A percentile compares a stretch with the other conserved stretches of the same genome.
Conservation (phyloP, 2,329 filamentous ascomycete species). For the Colletotrichum tabaci region DNA sequence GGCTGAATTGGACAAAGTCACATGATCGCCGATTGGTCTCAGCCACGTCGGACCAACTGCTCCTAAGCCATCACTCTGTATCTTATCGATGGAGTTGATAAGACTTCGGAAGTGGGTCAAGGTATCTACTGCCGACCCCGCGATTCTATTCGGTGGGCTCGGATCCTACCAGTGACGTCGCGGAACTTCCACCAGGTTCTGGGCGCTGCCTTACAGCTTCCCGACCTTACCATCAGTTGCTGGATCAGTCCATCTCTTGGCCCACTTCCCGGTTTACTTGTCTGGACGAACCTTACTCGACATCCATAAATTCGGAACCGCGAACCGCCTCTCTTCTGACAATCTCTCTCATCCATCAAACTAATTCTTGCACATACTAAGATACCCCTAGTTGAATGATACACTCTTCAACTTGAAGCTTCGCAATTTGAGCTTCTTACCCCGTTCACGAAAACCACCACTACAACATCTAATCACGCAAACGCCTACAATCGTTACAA, state of each 20-base stretch:
- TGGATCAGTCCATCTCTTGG: conserved; percentile 37
- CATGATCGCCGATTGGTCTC: not conserved
- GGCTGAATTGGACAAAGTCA: not conserved
- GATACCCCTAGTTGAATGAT: conserved; percentile 40
- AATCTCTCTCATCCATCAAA: conserved; percentile 6
- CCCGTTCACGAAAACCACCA: conserved; percentile 10
- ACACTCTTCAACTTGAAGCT: conserved; percentile 39
- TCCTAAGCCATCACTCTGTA: not conserved
- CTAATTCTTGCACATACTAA: conserved; percentile 20
- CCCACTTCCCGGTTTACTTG: conserved; percentile 39
- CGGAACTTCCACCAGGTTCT: conserved; percentile 45
- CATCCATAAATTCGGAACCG: conserved; percentile 32
- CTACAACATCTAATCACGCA: conserved; percentile 36
- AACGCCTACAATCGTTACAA: conserved; percentile 37
- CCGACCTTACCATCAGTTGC: conserved; percentile 30
- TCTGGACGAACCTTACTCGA: conserved; percentile 16
- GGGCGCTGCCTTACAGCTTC: conserved; percentile 46
- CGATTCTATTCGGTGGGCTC: conserved; percentile 33
- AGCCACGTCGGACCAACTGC: not conserved
- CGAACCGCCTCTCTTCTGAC: not conserved
- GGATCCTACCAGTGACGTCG: conserved; percentile 47
- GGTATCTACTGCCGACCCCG: conserved; percentile 28
- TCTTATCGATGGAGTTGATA: conserved; percentile 23
- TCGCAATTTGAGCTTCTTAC: conserved; percentile 37
- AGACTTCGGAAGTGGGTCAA: not conserved